A percentile compares a stretch with the other conserved stretches of the same genome.
Evolutionary conservation across 148 eudicot genomes (phyloP).

Genomic region (Linanthus parryae): DNA sequence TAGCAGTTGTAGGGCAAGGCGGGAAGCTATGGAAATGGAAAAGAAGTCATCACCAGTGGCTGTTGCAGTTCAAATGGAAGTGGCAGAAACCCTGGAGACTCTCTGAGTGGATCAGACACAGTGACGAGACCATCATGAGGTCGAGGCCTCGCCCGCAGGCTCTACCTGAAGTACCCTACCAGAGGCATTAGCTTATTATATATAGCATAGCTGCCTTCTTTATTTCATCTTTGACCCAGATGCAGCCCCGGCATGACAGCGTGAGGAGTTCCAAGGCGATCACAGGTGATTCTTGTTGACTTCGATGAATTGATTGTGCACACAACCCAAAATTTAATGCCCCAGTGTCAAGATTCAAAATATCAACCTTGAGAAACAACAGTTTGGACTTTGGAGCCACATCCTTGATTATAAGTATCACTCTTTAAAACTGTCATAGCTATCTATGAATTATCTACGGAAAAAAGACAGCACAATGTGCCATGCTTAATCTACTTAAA

Average conservation of each 20-base stretch:
- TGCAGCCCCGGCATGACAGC: slow-evolving; percentile 30
- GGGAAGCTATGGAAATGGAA: slow-evolving; percentile 99
- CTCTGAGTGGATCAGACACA: slow-evolving; percentile 93
- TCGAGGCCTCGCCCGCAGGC: slow-evolving; percentile 76
- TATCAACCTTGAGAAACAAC: neutral
- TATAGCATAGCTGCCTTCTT: slow-evolving; percentile 20
- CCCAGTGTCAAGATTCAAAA: too few relatives aligned
- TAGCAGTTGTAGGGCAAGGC: slow-evolving; percentile 73
- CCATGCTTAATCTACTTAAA: too few relatives aligned
- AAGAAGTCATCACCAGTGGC: slow-evolving; percentile 98
- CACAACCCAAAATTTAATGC: neutral
- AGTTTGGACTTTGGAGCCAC: neutral
- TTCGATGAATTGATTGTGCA: neutral
- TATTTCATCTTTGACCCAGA: slow-evolving; percentile 28
- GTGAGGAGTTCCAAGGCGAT: slow-evolving; percentile 25
- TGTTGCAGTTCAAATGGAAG: slow-evolving; percentile 97
- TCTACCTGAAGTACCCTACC: slow-evolving; percentile 47
- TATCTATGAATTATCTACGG: too few relatives aligned
- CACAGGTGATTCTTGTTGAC: slow-evolving; percentile 36
- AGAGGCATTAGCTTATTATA: slow-evolving; percentile 23
- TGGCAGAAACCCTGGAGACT: slow-evolving; percentile 99
- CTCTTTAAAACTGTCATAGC: too few relatives aligned
- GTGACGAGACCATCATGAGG: slow-evolving; percentile 87
- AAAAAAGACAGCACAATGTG: too few relatives aligned
- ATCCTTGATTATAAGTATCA: too few relatives aligned